phyloP scores from a whole-genome alignment of 2,329 filamentous ascomycete species.

The Cladobotryum protrusum region DNA sequence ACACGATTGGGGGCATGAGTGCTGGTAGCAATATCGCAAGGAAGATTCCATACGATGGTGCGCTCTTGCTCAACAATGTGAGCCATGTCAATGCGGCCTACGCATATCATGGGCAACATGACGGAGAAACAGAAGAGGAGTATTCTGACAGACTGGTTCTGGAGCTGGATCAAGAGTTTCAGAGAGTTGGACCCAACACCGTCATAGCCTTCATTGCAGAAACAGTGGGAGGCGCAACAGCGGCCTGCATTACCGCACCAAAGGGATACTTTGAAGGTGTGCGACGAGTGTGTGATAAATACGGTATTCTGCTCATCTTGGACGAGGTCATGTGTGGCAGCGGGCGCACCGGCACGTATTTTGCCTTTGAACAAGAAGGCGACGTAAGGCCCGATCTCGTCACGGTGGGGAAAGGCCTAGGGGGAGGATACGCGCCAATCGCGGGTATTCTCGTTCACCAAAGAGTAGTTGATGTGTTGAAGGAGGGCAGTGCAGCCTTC shows the following conservation, averaged over 20 bases:
- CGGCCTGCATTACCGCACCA: slow-evolving; percentile 63
- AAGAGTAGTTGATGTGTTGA: slow-evolving; percentile 42
- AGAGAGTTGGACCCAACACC: slow-evolving; percentile 53
- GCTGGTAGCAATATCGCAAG: slow-evolving; percentile 57
- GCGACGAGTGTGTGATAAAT: slow-evolving; percentile 59
- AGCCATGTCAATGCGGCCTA: slow-evolving; percentile 62
- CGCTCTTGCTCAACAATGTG: slow-evolving; percentile 34
- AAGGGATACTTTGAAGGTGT: slow-evolving; percentile 65
- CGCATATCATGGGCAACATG: slow-evolving; percentile 50
- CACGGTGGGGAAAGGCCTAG: slow-evolving; percentile 60
- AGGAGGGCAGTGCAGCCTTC: slow-evolving; percentile 29
- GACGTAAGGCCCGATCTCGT: slow-evolving; percentile 55
- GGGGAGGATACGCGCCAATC: slow-evolving; percentile 56
- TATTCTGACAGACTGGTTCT: slow-evolving; percentile 56
- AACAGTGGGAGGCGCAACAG: slow-evolving; percentile 60
- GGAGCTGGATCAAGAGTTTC: slow-evolving; percentile 64
- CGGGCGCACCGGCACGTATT: slow-evolving; percentile 51
- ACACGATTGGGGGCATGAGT: slow-evolving; percentile 56
- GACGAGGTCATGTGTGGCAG: slow-evolving; percentile 73
- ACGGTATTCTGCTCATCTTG: slow-evolving; percentile 69
- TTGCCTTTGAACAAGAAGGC: slow-evolving; percentile 56
- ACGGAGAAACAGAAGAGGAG: slow-evolving; percentile 46
- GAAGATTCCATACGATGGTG: slow-evolving; percentile 51
- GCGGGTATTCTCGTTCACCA: slow-evolving; percentile 52
- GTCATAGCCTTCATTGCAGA: slow-evolving; percentile 70